A percentile compares a stretch with the other conserved stretches of the same genome.
phyloP scores from a whole-genome alignment of 441 rosid species.

The Bruguiera hainesii region DNA sequence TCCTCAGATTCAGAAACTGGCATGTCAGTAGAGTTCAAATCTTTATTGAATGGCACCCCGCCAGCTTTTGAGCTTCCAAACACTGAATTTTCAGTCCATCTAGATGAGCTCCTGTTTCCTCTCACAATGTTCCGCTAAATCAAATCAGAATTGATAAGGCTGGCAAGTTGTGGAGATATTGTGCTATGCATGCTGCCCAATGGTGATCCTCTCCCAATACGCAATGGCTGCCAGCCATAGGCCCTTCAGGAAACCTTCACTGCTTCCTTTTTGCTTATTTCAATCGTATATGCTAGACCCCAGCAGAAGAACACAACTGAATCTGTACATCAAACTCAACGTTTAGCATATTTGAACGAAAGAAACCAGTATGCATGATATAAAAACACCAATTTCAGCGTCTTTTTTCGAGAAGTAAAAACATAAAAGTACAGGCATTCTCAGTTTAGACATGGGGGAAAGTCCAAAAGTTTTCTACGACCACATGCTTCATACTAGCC shows the following conservation, averaged over 20 bases:
- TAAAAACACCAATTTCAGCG: too few relatives aligned
- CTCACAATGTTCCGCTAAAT: slow-evolving; percentile 10
- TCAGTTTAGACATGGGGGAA: too few relatives aligned
- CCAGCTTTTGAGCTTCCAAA: slow-evolving; percentile 8
- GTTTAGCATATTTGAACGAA: too few relatives aligned
- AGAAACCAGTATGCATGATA: too few relatives aligned
- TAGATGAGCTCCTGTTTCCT: slow-evolving; percentile 18
- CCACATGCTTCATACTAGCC: too few relatives aligned
- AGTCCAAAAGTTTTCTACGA: too few relatives aligned
- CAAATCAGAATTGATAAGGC: slow-evolving; percentile 16
- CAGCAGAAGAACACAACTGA: too few relatives aligned
- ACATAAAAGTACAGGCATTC: too few relatives aligned
- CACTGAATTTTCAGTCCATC: slow-evolving; percentile 16
- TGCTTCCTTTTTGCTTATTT: too few relatives aligned
- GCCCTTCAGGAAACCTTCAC: slow-evolving; percentile 5
- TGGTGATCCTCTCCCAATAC: slow-evolving; percentile 9
- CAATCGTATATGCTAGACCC: too few relatives aligned
- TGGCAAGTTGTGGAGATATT: slow-evolving; percentile 8
- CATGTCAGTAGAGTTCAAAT: slow-evolving; percentile 8
- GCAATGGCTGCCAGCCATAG: slow-evolving; percentile 9
- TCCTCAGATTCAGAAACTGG: slow-evolving; percentile 25
- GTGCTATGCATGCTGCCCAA: slow-evolving; percentile 5
- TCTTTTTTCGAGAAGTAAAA: too few relatives aligned
- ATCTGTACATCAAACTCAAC: too few relatives aligned
- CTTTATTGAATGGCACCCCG: background rate